Evolutionary conservation across 192 early-diverging fungal species (phyloP), one percentile per base, ranked within the genome.

Genomic region (Entophlyctis helioformis): DNA sequence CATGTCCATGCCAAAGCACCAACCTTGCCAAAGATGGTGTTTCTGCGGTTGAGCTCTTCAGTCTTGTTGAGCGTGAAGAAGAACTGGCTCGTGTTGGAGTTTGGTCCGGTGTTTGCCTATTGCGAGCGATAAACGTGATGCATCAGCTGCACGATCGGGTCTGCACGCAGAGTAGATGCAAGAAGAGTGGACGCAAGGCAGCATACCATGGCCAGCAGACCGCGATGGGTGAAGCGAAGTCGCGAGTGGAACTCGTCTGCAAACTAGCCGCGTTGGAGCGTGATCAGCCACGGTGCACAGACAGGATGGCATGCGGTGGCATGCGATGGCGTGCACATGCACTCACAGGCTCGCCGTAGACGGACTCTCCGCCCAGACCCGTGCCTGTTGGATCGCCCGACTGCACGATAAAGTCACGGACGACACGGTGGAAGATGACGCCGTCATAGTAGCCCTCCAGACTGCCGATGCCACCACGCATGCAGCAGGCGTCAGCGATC

Each of bases 11-110:
- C 15, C 39, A 46, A 13, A 60, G 44, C 26, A 19, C 9, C 40
- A 64, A 86, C 85, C 41, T 84, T 84, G 19, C 88, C 93, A 78
- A 97, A 97, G 25, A 97, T 72, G 0, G 93, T 95, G 58, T 91
- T 81, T 53, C 87, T 88, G 26, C 81, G 78, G 28, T 89, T 84
- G 13, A 97, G 62, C 52, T 91, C 89, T 24, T 80, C 75, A 1
- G 91, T 72, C 2, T 76, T 53, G 48, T 85, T 84, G 23, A 97
- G 72, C 0, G 93, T 95, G 48, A 97, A 86, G 56, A 97, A 97
- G 50, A 97, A 97, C 67, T 97, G 93, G 50, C 83, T 87, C 22
- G 66, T 67, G 63, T 94, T 94, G 39, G 82, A 76, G 48, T 93
- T 75, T 11, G 52, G 51, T 0, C 84, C 85, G 0, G 85, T 76